Conservation (phyloP, 1,284 basidiomycete species). For the Leucoagaricus sp. region DNA sequence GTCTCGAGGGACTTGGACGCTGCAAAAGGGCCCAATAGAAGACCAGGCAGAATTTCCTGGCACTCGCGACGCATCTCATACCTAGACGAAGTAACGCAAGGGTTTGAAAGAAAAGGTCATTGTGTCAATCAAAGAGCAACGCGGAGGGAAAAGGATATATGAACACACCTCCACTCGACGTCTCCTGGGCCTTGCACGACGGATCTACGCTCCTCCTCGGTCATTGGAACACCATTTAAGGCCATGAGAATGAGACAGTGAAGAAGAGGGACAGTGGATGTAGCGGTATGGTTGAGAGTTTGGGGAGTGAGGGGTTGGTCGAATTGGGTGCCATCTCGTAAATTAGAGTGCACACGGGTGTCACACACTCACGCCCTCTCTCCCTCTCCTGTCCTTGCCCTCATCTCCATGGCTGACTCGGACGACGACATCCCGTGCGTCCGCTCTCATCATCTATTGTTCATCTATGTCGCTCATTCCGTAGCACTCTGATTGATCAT, state of each 20-base stretch:
- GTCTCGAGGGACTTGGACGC: slow-evolving; percentile 78
- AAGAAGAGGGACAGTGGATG: background rate
- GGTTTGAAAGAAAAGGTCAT: background rate
- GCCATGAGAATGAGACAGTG: slow-evolving; percentile 6
- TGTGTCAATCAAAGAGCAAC: background rate
- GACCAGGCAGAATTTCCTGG: slow-evolving; percentile 86
- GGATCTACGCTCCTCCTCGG: slow-evolving; percentile 57
- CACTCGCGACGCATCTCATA: slow-evolving; percentile 96
- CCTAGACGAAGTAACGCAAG: slow-evolving; percentile 39
- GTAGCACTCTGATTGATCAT: slow-evolving; percentile 50
- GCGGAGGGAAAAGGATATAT: background rate
- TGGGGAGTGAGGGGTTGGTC: background rate
- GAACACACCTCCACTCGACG: slow-evolving; percentile 72
- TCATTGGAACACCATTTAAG: slow-evolving; percentile 26
- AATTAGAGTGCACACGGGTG: slow-evolving; percentile 14
- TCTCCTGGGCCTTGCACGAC: slow-evolving; percentile 76
- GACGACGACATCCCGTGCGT: slow-evolving; percentile 55
- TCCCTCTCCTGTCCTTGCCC: background rate
- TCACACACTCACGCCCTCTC: slow-evolving; percentile 4
- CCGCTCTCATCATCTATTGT: background rate
- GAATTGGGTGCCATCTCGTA: slow-evolving; percentile 10
- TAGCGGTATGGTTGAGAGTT: background rate
- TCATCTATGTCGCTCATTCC: slow-evolving; percentile 2
- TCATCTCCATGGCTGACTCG: slow-evolving; percentile 31
- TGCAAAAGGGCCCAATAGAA: slow-evolving; percentile 87